Evolutionary conservation across 2,329 filamentous ascomycete genomes (phyloP), one percentile per base, ranked within the genome.

Genomic region (Hypomyces rosellus): DNA sequence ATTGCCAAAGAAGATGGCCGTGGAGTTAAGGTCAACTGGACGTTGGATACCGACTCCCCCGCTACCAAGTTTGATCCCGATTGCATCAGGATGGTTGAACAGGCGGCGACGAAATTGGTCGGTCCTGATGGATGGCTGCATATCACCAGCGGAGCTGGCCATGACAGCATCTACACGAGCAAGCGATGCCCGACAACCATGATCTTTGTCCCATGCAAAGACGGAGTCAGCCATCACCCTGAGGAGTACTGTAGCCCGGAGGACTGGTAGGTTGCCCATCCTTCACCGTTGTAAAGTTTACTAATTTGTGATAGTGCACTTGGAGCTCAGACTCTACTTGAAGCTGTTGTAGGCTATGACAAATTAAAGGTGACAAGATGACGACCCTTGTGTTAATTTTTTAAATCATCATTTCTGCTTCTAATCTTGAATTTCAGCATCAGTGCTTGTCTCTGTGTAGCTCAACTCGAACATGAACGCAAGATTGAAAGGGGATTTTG

Each of bases 41-140:
- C 68, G 2, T 69, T 82, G 3, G 82, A 87, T 58, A 81, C 81
- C 41, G 71, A 81, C 47, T 78, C 72, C 2, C 74, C 77, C 0
- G 81, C 82, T 0, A 76, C 82, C 1, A 75, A 74, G 20, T 89
- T 89, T 63, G 74, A 88, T 54, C 65, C 75, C 1, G 79, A 83
- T 55, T 88, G 85, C 58, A 84, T 89, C 47, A 63, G 71, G 4
- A 84, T 82, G 18, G 82, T 88, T 2, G 71, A 77, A 51, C 69
- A 76, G 43, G 80, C 82, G 34, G 81, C 82, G 0, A 65, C 65
- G 37, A 74, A 74, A 3, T 69, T 82, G 7, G 76, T 81, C 1
- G 75, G 77, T 40, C 61, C 72, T 16, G 65, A 71, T 59, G 72
- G 54, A 34, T 64, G 57, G 60, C 52, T 43, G 16, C 58, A 62